These are phyloP conservation scores for Haplosporangium gracile DNA, from an alignment of 192 early-diverging fungal species.

Conservation along the genomic window DNA sequence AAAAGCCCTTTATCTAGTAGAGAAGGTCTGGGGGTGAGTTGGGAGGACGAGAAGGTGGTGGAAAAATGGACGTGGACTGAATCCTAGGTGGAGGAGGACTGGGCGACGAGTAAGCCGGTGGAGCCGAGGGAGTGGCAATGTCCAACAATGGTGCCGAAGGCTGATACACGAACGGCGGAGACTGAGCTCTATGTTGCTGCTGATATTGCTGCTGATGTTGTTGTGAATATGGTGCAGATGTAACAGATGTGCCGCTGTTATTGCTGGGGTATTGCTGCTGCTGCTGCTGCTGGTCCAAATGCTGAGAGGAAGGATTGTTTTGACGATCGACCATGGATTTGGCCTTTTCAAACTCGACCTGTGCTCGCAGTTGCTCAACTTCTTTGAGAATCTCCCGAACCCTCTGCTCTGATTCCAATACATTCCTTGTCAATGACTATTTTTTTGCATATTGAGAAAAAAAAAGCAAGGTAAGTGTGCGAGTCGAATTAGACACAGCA, in stretches of 20 bases:
- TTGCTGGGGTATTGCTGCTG: not conserved
- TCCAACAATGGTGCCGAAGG: not conserved
- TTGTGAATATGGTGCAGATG: not conserved
- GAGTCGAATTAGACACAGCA: not conserved
- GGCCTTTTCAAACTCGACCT: slow-evolving; percentile 24
- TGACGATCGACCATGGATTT: slow-evolving; percentile 1
- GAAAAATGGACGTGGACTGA: not conserved
- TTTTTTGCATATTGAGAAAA: not conserved
- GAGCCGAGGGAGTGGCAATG: not conserved
- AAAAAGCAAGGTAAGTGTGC: not conserved
- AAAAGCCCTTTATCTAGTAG: not conserved
- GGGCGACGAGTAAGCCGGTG: not conserved
- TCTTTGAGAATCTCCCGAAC: slow-evolving; percentile 31
- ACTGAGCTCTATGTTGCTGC: not conserved
- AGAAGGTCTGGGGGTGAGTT: slow-evolving; percentile 38
- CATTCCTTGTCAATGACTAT: slow-evolving; percentile 35
- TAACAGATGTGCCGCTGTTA: not conserved
- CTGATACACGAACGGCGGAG: not conserved
- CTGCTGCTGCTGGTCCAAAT: not conserved
- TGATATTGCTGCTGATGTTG: slow-evolving; percentile 11
- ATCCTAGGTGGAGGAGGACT: not conserved
- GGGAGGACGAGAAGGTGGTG: slow-evolving; percentile 6
- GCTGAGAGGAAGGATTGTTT: not conserved
- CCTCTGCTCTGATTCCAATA: slow-evolving; percentile 30
- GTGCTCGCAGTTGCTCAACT: slow-evolving; percentile 29